Evolutionary conservation across 768 basidiomycete species (phyloP).

Genomic region (Galerina sulciceps): DNA sequence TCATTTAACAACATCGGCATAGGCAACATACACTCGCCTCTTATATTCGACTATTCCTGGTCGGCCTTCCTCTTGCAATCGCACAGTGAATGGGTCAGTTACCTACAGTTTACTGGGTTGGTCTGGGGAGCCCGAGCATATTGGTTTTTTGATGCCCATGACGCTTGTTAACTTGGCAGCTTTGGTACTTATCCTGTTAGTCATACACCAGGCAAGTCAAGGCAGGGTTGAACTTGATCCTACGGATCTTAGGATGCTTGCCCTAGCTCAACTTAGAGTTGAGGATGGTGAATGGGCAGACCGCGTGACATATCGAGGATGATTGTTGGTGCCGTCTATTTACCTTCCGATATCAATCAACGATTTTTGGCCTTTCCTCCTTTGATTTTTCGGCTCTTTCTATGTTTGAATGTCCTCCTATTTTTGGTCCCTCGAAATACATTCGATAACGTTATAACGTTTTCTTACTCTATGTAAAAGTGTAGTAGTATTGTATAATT

Average conservation of each 20-base stretch:
- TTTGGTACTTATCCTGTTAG: constrained; percentile 17
- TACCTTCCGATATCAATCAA: too few species aligned
- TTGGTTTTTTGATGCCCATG: constrained; percentile 24
- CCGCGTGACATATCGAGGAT: too few species aligned
- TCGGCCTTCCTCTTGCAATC: constrained; percentile 16
- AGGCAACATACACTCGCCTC: constrained; percentile 24
- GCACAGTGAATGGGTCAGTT: constrained; percentile 15
- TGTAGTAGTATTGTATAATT: too few species aligned
- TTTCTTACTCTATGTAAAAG: too few species aligned
- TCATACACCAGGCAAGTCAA: constrained; percentile 8
- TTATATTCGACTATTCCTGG: constrained; percentile 14
- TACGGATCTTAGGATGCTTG: not conserved
- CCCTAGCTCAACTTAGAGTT: too few species aligned
- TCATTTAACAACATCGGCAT: not conserved
- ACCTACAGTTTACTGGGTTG: constrained; percentile 20
- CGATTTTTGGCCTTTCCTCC: too few species aligned
- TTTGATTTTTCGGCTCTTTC: too few species aligned
- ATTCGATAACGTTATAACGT: too few species aligned
- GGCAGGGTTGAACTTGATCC: not conserved
- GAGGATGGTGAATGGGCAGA: too few species aligned
- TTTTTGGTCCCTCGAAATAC: too few species aligned
- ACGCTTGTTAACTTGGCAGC: constrained; percentile 24
- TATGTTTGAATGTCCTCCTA: too few species aligned
- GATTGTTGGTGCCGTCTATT: too few species aligned
- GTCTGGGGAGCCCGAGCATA: constrained; percentile 13